Percentiles rank a stretch among this genome's conserved stretches.
Conservation (phyloP, 805 yeast genomes). For the Wickerhamomyces rabaulensis region DNA sequence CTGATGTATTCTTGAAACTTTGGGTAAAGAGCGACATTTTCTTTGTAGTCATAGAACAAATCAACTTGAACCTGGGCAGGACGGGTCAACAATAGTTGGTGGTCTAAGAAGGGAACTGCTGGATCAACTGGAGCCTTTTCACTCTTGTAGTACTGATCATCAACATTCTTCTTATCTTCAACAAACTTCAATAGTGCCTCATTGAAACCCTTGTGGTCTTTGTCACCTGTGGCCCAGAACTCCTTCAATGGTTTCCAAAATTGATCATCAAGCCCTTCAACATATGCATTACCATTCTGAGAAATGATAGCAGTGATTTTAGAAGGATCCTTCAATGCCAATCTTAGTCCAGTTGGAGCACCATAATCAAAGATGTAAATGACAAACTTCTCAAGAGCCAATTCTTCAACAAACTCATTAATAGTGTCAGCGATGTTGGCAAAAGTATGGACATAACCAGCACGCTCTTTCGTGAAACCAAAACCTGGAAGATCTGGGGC, state of each 20-base stretch:
- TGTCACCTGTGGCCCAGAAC: constrained; percentile 26
- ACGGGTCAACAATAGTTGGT: constrained; percentile 17
- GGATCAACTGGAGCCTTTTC: constrained; percentile 30
- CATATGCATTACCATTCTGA: constrained; percentile 43
- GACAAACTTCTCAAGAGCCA: constrained; percentile 25
- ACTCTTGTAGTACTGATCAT: constrained; percentile 30
- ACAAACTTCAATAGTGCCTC: constrained; percentile 7
- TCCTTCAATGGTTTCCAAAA: constrained; percentile 34
- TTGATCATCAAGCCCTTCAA: constrained; percentile 31
- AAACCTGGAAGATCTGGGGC: constrained; percentile 44
- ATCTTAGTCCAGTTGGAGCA: constrained; percentile 35
- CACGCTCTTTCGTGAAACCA: constrained; percentile 28
- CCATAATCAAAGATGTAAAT: constrained; percentile 41
- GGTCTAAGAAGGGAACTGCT: constrained; percentile 27
- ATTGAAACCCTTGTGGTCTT: not conserved
- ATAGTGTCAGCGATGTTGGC: constrained; percentile 26
- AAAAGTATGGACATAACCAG: constrained; percentile 25
- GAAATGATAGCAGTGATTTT: constrained; percentile 28
- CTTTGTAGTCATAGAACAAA: constrained; percentile 32
- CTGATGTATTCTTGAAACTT: constrained; percentile 31
- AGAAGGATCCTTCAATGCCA: constrained; percentile 30
- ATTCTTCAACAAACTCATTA: constrained; percentile 24
- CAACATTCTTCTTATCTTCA: constrained; percentile 16
- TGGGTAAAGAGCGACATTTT: constrained; percentile 32
- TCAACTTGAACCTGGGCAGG: constrained; percentile 29